A percentile compares a stretch with the other conserved stretches of the same genome.
Evolutionary conservation across 1,284 basidiomycete species (phyloP).

Genomic region (Coniferiporia weirii): DNA sequence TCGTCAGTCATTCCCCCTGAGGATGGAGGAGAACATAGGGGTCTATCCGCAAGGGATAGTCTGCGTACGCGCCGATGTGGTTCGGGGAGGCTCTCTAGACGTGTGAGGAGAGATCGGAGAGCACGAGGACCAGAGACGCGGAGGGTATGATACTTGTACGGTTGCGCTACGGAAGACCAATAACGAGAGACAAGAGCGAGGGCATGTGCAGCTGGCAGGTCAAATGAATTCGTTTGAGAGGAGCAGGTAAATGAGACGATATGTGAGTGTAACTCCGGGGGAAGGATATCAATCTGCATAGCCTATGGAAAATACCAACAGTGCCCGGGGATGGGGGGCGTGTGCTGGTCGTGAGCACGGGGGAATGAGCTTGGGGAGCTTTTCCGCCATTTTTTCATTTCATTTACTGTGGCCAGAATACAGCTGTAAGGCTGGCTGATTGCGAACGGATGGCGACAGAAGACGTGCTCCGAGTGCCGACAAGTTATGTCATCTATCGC

Average conservation of each 20-base stretch:
- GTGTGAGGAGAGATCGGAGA: not conserved
- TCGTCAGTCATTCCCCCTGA: not conserved
- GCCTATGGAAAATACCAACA: not conserved
- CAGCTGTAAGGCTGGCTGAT: not conserved
- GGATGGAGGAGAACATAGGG: not conserved
- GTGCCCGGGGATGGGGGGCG: not conserved
- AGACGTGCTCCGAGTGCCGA: not conserved
- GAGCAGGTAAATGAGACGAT: slow-evolving; percentile 1
- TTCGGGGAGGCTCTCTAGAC: not conserved
- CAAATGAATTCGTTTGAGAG: not conserved
- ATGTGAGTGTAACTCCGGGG: not conserved
- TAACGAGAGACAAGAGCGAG: slow-evolving; percentile 3
- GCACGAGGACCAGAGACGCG: not conserved
- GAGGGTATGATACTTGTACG: slow-evolving; percentile 1
- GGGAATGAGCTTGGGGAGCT: not conserved
- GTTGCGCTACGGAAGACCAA: not conserved
- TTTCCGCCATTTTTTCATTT: not conserved
- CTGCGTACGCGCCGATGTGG: not conserved
- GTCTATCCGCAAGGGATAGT: not conserved
- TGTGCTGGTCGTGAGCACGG: not conserved
- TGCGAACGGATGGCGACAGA: not conserved
- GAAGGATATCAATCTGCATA: slow-evolving; percentile 2
- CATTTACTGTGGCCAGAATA: not conserved
- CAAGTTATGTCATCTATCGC: not conserved
- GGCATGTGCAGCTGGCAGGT: not conserved